Conservation (phyloP, 768 basidiomycete genomes). For the Tricholomella constricta region DNA sequence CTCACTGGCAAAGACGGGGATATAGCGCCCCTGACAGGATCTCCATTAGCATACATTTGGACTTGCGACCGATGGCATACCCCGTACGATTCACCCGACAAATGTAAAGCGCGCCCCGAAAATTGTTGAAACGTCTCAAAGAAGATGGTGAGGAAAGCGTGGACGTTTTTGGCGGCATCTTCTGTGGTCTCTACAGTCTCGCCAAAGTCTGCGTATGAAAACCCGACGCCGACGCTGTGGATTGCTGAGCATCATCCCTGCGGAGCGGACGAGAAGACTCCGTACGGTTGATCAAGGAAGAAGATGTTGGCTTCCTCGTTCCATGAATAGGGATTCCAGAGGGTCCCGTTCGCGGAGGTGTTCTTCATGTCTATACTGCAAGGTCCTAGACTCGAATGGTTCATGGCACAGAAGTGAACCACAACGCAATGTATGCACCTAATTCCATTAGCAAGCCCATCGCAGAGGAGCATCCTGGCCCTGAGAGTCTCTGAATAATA, state of each 20-base stretch:
- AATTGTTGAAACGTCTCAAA: conserved; percentile 79
- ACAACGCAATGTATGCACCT: conserved; percentile 44
- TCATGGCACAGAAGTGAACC: neutral
- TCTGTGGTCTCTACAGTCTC: conserved; percentile 75
- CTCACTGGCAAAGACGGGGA: conserved; percentile 75
- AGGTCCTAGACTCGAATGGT: conserved; percentile 27
- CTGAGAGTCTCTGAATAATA: conserved; percentile 29
- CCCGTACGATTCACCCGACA: conserved; percentile 81
- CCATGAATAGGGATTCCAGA: conserved; percentile 68
- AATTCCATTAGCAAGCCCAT: conserved; percentile 73
- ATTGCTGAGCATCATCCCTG: neutral
- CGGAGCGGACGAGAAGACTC: neutral
- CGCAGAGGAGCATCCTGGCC: conserved; percentile 56
- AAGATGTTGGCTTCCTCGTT: conserved; percentile 69
- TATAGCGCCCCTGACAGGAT: conserved; percentile 61
- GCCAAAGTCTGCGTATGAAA: conserved; percentile 69
- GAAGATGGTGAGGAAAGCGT: conserved; percentile 77
- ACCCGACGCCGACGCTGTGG: conserved; percentile 65
- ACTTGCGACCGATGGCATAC: conserved; percentile 36
- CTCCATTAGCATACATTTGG: neutral
- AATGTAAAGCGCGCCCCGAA: conserved; percentile 64
- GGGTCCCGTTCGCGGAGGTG: conserved; percentile 56
- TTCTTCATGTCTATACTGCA: conserved; percentile 58
- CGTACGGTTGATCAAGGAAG: conserved; percentile 68
- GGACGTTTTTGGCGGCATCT: conserved; percentile 75